Evolutionary conservation across 495 filamentous ascomycete species (phyloP).

Genomic region (Pseudotulostoma volvatum): DNA sequence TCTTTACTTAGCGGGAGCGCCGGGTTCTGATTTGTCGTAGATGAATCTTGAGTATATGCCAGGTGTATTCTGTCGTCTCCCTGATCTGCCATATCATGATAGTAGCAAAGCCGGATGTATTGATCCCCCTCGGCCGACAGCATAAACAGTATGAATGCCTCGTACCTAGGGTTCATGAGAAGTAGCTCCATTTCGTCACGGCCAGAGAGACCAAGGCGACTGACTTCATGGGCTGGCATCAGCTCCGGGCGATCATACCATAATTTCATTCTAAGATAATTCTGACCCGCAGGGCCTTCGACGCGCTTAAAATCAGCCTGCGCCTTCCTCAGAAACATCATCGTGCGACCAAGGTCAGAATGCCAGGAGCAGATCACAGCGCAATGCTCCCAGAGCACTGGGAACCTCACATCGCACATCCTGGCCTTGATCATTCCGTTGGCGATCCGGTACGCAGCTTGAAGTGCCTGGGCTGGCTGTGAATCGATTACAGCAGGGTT

Average conservation of each 20-base stretch:
- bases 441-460: constrained; percentile 2
- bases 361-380: constrained; percentile 8
- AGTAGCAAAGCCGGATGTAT: constrained; percentile 6
- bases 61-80: too few species aligned
- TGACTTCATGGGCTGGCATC: constrained; percentile 7
- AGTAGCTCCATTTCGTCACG: too few species aligned
- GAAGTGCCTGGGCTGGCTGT: constrained; percentile 2
- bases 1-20: too few species aligned
- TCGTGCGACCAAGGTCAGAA: constrained; percentile 7
- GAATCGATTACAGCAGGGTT: constrained; percentile 1
- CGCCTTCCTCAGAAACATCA: constrained; percentile 5
- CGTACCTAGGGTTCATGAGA: too few species aligned
- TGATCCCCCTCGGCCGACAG: not conserved
- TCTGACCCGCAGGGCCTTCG: not conserved
- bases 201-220: constrained; percentile 3
- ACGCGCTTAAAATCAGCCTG: not conserved
- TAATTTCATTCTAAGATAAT: constrained; percentile 1
- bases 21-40: too few species aligned
- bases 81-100: constrained; percentile 1
- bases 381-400: constrained; percentile 6
- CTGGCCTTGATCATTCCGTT: not conserved
- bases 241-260: constrained; percentile 1
- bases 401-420: constrained; percentile 2
- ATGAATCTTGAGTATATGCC: too few species aligned
- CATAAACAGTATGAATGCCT: too few species aligned